Base-by-base conservation (phyloP, 2,329 filamentous ascomycete genomes). In the Ophiostoma pallidulum region DNA sequence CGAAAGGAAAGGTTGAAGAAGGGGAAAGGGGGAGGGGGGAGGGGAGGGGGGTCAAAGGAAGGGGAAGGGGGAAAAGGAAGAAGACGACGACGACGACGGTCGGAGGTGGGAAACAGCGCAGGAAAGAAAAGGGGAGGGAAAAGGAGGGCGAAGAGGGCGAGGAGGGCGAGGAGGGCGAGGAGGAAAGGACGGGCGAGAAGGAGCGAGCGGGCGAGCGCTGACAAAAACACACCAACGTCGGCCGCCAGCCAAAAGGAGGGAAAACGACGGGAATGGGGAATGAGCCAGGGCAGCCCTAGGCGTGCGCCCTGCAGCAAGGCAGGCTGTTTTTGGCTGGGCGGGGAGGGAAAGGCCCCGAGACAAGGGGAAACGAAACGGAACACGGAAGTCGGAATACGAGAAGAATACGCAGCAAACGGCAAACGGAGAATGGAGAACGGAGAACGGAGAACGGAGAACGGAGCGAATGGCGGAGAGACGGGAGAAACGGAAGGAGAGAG, bases 61-160 rank as follows among this genome's bases (percentile, higher is more conserved):
- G 56, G 50, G 57, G 53, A 60, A 60, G 41, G 44, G 36, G 18
- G 20, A 47, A 22, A 16, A 33, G 26, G 20, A 48, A 49, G 29
- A 46, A 52, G n/a, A n/a, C n/a, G n/a, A n/a, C n/a, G n/a, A n/a
- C n/a, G n/a, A n/a, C n/a, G n/a, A n/a, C n/a, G n/a, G n/a, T n/a
- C n/a, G 28, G n/a, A 29, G 50, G 47, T 48, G 52, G 52, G 41
- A 46, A 50, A 7, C 20, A 26, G 31, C 13, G n/a, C 13, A 20
- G n/a, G 19, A 13, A 9, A 24, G 41, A 48, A 40, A 39, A 46
- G 42, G 45, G 37, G 36, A 33, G 31, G 28, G 16, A 13, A 32
- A 16, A 14, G 12, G 20, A 19, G 20, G 22, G 22, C 19, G 22
- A 22, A 28, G 32, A 36, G 31, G 32, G 20, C 13, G 28, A 16